These are phyloP conservation scores for Mycena leptocephala DNA, from an alignment of 768 basidiomycete genomes.

Conservation along the genomic window DNA sequence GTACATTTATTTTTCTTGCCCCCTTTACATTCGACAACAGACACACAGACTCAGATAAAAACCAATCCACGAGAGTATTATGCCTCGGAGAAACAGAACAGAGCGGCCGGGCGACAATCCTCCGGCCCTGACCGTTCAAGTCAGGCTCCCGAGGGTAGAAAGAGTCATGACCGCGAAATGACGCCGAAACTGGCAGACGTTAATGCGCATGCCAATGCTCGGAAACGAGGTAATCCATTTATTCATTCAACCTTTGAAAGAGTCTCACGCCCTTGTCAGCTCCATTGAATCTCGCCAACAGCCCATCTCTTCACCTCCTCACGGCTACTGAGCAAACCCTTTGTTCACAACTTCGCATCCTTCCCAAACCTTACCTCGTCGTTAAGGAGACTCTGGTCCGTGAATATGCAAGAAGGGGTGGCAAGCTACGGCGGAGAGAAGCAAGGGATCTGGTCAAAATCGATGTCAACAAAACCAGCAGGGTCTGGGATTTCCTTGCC, in stretches of 20 bases:
- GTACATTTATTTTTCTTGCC: slow-evolving; percentile 41
- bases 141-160: slow-evolving; percentile 63
- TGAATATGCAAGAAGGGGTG: slow-evolving; percentile 92
- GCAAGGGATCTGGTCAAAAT: slow-evolving; percentile 94
- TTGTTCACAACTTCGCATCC: slow-evolving; percentile 91
- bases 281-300: slow-evolving; percentile 93
- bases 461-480: slow-evolving; percentile 93
- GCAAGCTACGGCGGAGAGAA: slow-evolving; percentile 90
- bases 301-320: slow-evolving; percentile 91
- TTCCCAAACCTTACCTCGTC: slow-evolving; percentile 95
- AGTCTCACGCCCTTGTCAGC: slow-evolving; percentile 38
- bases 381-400: slow-evolving; percentile 96
- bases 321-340: slow-evolving; percentile 90
- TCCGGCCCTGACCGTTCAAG: slow-evolving; percentile 69
- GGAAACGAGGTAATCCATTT: slow-evolving; percentile 62
- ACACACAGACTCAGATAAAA: slow-evolving; percentile 74
- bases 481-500: slow-evolving; percentile 95
- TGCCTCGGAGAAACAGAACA: slow-evolving; percentile 60
- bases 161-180: slow-evolving; percentile 73
- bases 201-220: slow-evolving; percentile 54
- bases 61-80: slow-evolving; percentile 72
- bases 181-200: slow-evolving; percentile 66
- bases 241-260: not conserved
- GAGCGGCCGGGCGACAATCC: slow-evolving; percentile 59
- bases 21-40: not conserved